These are phyloP conservation scores for Sporisorium scitamineum DNA, from an alignment of 1,284 basidiomycete species.

Conservation along the genomic window DNA sequence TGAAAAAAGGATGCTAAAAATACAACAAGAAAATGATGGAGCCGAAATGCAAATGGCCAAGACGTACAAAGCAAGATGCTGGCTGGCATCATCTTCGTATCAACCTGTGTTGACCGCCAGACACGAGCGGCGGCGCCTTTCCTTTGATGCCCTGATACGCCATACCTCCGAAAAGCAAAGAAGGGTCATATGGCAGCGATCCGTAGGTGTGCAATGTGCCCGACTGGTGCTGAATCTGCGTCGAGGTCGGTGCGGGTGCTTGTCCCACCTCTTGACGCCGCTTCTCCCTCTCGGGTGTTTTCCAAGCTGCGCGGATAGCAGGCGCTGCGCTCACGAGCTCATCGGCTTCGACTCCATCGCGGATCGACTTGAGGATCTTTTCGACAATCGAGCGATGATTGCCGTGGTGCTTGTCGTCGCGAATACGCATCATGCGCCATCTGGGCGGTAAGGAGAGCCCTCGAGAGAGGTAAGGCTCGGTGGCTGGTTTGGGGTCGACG, in stretches of 20 bases:
- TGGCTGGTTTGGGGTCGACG: slow-evolving; percentile 71
- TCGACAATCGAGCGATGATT: slow-evolving; percentile 64
- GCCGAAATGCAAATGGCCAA: background rate
- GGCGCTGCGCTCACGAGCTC: slow-evolving; percentile 54
- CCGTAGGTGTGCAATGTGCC: slow-evolving; percentile 2
- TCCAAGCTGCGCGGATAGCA: slow-evolving; percentile 60
- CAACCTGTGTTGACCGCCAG: slow-evolving; percentile 31
- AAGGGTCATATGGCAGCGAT: slow-evolving; percentile 14
- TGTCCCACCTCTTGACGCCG: slow-evolving; percentile 30
- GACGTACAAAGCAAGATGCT: background rate
- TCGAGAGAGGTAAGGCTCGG: slow-evolving; percentile 34
- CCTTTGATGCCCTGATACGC: slow-evolving; percentile 46
- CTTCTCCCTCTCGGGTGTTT: slow-evolving; percentile 49
- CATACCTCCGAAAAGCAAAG: slow-evolving; percentile 40
- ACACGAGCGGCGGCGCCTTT: slow-evolving; percentile 38
- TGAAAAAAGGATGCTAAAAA: slow-evolving; percentile 17
- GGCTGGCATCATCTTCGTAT: slow-evolving; percentile 24
- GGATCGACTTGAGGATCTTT: slow-evolving; percentile 62
- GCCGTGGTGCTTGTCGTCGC: slow-evolving; percentile 66
- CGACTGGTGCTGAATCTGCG: slow-evolving; percentile 1
- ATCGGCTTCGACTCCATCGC: slow-evolving; percentile 63
- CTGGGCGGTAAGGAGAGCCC: slow-evolving; percentile 46
- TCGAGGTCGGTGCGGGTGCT: slow-evolving; percentile 9
- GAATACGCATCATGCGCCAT: slow-evolving; percentile 66
- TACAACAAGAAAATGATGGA: slow-evolving; percentile 26